Percentiles rank a stretch among this genome's conserved stretches.
Conservation (phyloP, 257 asterid species). For the Fraxinus americana region DNA sequence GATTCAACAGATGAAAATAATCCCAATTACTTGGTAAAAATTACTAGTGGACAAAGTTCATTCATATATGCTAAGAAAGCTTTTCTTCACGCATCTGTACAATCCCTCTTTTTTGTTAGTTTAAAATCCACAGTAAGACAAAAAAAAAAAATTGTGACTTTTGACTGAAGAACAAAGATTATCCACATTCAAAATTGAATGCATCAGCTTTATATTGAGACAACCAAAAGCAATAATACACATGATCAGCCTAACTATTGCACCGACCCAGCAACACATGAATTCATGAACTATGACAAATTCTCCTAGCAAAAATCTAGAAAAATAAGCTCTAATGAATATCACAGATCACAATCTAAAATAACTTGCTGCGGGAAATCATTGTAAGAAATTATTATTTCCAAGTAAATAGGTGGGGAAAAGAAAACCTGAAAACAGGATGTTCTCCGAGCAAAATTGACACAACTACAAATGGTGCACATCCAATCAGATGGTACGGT, state of each 20-base stretch:
- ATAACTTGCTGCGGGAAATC: conserved; percentile 13
- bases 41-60: conserved; percentile 8
- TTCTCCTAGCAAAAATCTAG: conserved; percentile 11
- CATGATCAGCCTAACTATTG: conserved; percentile 15
- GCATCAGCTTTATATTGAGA: conserved; percentile 12
- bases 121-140: neutral
- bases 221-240: conserved; percentile 13
- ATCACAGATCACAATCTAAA: neutral
- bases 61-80: conserved; percentile 13
- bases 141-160: neutral
- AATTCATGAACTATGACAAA: neutral
- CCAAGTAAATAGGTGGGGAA: conserved; percentile 5
- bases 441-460: conserved; percentile 95
- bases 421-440: conserved; percentile 90
- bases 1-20: conserved; percentile 28
- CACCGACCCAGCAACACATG: neutral
- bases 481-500: conserved; percentile 93
- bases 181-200: conserved; percentile 3
- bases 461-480: conserved; percentile 95
- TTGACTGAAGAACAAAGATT: neutral
- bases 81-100: neutral
- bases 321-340: conserved; percentile 11
- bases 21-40: neutral
- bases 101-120: neutral
- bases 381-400: conserved; percentile 6